Percentiles rank a stretch among this genome's conserved stretches.
Conservation (phyloP, 495 filamentous ascomycete genomes). For the Penicillium bovifimosum region DNA sequence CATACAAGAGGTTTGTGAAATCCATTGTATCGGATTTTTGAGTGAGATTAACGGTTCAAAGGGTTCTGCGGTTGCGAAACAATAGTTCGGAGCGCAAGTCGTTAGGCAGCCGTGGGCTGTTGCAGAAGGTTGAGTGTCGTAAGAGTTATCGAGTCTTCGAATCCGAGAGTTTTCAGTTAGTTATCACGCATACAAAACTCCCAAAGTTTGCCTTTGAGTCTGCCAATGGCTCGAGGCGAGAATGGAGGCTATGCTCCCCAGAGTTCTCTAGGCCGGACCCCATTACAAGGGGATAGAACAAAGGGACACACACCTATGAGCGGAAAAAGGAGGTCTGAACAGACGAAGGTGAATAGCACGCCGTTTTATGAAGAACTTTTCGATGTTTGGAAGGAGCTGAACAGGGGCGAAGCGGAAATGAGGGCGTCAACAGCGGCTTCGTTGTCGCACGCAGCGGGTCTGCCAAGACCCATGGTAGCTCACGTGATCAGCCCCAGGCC, state of each 20-base stretch:
- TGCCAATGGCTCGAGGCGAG: neutral
- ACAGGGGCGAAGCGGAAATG: constrained; percentile 20
- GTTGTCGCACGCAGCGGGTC: constrained; percentile 40
- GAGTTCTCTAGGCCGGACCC: neutral
- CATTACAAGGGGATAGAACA: neutral
- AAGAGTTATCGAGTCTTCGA: neutral
- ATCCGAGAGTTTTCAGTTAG: neutral
- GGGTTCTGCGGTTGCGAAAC: constrained; percentile 7
- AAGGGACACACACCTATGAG: constrained; percentile 2
- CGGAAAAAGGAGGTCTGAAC: neutral
- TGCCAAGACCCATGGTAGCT: constrained; percentile 25
- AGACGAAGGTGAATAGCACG: neutral
- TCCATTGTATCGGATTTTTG: constrained; percentile 39
- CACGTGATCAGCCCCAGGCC: neutral
- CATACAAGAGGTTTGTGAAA: constrained; percentile 56
- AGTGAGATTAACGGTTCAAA: neutral
- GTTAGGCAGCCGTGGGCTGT: constrained; percentile 5
- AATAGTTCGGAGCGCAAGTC: constrained; percentile 2
- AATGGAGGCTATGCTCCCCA: neutral
- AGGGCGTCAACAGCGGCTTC: constrained; percentile 19
- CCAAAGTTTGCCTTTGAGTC: neutral
- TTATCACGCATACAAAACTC: neutral
- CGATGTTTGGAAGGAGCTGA: constrained; percentile 5
- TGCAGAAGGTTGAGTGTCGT: neutral
- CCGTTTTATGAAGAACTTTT: neutral